Evolutionary conservation across 352 stramenopile genomes (phyloP), one percentile per base, ranked within the genome.

Genomic region (Pythium angustatum): DNA sequence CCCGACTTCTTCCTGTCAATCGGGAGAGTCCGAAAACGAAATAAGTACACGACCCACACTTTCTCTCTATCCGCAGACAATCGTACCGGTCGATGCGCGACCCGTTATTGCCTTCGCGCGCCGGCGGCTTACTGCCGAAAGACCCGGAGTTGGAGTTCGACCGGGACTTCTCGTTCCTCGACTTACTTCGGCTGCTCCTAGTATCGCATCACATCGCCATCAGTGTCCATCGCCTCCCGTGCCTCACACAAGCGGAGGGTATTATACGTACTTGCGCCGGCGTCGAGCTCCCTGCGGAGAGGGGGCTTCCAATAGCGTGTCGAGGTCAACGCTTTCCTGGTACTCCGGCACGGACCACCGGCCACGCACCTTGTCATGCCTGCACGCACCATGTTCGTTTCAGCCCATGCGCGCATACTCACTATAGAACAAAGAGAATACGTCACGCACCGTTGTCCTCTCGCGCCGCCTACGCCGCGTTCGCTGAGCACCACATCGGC

Each of bases 221-320:
- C 3, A 6, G 19, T 45, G 6, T 26, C 19, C 19, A 22, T 10
- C 40, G 40, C 21, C 36, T 31, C 22, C 21, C 41, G 21, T 49
- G 41, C 41, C 45, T 33, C 45, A 33, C 34, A 4, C 19, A 11
- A 15, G 12, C 17, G 14, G 40, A 43, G 36, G 36, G 40, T 45
- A 45, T n/a, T 24, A n/a, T n/a, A 81, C 79, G 36, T 60, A 90
- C 83, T 85, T 88, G 41, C 80, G 84, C 51, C 83, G 79, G 54
- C 78, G 77, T 40, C 72, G 68, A 36, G 33, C 33, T 58, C 63
- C 43, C 1, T 77, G 71, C 26, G 82, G 85, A 1, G 85, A 93
- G 7, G 85, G 85, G 24, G 85, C 85, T 61, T 90, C 81, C 40
- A 93, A 63, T 26, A 93, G 59, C 55, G 81, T 90, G 69, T 93